phyloP scores from a whole-genome alignment of 2,329 filamentous ascomycete genomes.

The Epichloe gansuensis region DNA sequence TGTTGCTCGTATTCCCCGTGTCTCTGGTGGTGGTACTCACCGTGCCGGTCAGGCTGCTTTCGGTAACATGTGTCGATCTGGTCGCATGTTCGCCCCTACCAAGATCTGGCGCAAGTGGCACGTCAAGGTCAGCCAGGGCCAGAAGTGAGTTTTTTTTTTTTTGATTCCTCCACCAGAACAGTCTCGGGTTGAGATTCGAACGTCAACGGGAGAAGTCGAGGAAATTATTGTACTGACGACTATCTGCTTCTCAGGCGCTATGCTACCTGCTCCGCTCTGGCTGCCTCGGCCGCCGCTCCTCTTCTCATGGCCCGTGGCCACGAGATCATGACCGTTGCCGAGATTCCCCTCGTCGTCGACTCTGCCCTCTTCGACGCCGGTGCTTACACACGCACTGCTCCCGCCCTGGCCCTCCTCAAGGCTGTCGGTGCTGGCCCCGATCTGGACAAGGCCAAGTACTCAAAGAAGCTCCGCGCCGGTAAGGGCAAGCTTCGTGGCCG shows the following conservation, averaged over 20 bases:
- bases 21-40: constrained; percentile 99
- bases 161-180: neutral
- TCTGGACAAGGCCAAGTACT: constrained; percentile 88
- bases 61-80: constrained; percentile 99
- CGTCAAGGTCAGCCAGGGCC: constrained; percentile 98
- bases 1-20: constrained; percentile 99
- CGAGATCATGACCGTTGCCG: constrained; percentile 80
- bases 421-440: constrained; percentile 82
- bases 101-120: constrained; percentile 99
- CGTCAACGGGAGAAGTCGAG: constrained; percentile 5
- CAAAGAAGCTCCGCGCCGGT: constrained; percentile 92
- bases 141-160: constrained; percentile 54
- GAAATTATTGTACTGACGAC: neutral
- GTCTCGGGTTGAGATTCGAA: neutral
- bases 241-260: constrained; percentile 57
- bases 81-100: constrained; percentile 99
- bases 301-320: constrained; percentile 95
- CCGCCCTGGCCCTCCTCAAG: constrained; percentile 76
- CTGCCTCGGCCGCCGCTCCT: constrained; percentile 87
- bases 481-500: constrained; percentile 98
- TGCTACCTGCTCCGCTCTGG: constrained; percentile 92
- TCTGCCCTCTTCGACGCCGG: constrained; percentile 74
- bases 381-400: constrained; percentile 76
- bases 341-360: constrained; percentile 94
- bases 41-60: constrained; percentile 99